A percentile compares a stretch with the other conserved stretches of the same genome.
Evolutionary conservation across 2,329 filamentous ascomycete genomes (phyloP).

Genomic region (Davidsoniella australis): DNA sequence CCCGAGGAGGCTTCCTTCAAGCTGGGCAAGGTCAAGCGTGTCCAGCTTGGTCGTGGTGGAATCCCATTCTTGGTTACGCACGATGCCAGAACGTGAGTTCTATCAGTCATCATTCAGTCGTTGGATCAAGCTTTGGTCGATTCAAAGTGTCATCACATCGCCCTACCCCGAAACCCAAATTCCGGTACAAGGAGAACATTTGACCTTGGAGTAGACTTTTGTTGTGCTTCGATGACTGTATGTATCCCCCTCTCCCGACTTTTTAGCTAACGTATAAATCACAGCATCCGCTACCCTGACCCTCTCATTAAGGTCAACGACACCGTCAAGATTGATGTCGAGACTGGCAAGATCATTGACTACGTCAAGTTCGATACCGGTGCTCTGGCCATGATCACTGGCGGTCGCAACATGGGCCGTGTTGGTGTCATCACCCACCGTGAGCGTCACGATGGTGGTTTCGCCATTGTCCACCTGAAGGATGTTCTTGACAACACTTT

Average conservation of each 20-base stretch:
- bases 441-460: constrained; percentile 99
- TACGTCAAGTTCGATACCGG: constrained; percentile 98
- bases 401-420: constrained; percentile 99
- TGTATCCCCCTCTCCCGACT: constrained; percentile 20
- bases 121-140: constrained; percentile 98
- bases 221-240: constrained; percentile 36
- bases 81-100: constrained; percentile 99
- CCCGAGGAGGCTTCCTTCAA: constrained; percentile 99
- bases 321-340: constrained; percentile 96
- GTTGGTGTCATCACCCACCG: constrained; percentile 99
- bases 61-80: constrained; percentile 99
- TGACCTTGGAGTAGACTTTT: constrained; percentile 17
- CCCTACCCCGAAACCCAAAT: not conserved
- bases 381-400: constrained; percentile 94
- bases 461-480: constrained; percentile 99
- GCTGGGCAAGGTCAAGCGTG: constrained; percentile 99
- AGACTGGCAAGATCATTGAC: constrained; percentile 94
- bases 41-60: constrained; percentile 97
- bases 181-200: constrained; percentile 10
- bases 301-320: constrained; percentile 99
- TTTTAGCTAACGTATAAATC: constrained; percentile 23
- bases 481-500: constrained; percentile 99
- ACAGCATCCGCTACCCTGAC: constrained; percentile 97
- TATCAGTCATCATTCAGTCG: constrained; percentile 97
- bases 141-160: constrained; percentile 21